Evolutionary conservation across 805 yeast species (phyloP).

Genomic region (Clavispora asparagi): DNA sequence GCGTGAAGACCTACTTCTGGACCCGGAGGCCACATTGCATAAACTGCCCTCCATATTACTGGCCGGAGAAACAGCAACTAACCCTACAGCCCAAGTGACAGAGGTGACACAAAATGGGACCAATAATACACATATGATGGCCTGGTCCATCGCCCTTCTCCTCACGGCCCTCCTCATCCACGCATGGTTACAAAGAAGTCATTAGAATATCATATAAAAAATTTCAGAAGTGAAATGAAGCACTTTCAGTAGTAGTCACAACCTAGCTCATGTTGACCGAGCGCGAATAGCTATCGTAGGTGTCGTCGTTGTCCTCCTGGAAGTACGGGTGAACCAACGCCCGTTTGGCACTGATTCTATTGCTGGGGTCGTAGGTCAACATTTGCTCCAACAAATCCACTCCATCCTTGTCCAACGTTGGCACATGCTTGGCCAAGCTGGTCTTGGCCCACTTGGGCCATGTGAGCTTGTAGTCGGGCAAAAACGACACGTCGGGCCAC

Average conservation of each 20-base stretch:
- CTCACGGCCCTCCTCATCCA: neutral
- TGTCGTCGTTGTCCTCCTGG: conserved; percentile 42
- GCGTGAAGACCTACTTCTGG: too few relatives aligned
- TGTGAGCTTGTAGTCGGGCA: conserved; percentile 91
- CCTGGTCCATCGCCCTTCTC: neutral
- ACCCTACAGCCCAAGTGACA: neutral
- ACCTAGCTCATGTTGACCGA: conserved; percentile 36
- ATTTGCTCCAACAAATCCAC: conserved; percentile 74
- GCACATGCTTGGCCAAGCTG: conserved; percentile 65
- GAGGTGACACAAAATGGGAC: neutral
- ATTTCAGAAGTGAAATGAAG: neutral
- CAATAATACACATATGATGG: neutral
- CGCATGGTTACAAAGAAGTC: neutral
- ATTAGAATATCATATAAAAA: neutral
- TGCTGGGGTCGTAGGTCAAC: conserved; percentile 88
- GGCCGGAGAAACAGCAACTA: too few relatives aligned
- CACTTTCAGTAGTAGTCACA: neutral
- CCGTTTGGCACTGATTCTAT: conserved; percentile 89
- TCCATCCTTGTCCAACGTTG: conserved; percentile 78
- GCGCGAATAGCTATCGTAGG: conserved; percentile 27
- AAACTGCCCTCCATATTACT: too few relatives aligned
- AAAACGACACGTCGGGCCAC: conserved; percentile 90
- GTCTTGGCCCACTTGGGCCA: conserved; percentile 87
- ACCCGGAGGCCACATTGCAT: too few relatives aligned
- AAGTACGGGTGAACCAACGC: conserved; percentile 89